Evolutionary conservation across 306 rosid genomes (phyloP), one percentile per base, ranked within the genome.

Genomic region (Cucurbita moschata): DNA sequence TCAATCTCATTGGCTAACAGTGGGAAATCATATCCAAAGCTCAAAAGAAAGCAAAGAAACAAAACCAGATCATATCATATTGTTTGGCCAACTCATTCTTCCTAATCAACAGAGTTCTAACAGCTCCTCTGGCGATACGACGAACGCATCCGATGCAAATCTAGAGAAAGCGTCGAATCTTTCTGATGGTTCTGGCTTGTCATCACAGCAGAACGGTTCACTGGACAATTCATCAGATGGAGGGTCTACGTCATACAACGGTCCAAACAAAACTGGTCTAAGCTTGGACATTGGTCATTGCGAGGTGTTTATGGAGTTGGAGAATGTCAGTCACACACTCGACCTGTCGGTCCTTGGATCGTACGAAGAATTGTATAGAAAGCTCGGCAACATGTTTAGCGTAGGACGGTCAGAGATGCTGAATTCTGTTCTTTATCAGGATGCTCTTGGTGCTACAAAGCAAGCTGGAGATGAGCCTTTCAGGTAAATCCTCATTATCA

Each of bases 41-140:
- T 78, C 81, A 55, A 90, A 87, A 86, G 90, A 82, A 47, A 80
- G 73, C 52, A 79, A 79, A 39, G 84, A 83, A 76, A 86, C 71
- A 54, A 85, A 85, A 85, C 57, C 83, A 10, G 92, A 88, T 38
- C 88, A 89, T 53, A 88, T 95, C 49, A 65, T 95, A 47, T 84
- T 95, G 81, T 95, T 95, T 71, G 99, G 99, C 35, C 88, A 89
- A 78, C 77, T 88, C 58, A 95, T 95, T 70, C 82, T 71, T 2
- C 82, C 88, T 6, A 88, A 88, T 59, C 87, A 85, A 73, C 87
- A 83, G 68, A 64, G 39, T 46, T 87, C 92, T 2, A 90, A 83
- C 76, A 86, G 81, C 63, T 74, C 64, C 66, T 83, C 92, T 8
- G 77, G 77, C 21, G 88, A 83, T 43, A 81, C 86, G 9, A 83